These are phyloP conservation scores for Aegilops speltoides DNA, from an alignment of 176 grass and related monocot species.

Conservation along the genomic window DNA sequence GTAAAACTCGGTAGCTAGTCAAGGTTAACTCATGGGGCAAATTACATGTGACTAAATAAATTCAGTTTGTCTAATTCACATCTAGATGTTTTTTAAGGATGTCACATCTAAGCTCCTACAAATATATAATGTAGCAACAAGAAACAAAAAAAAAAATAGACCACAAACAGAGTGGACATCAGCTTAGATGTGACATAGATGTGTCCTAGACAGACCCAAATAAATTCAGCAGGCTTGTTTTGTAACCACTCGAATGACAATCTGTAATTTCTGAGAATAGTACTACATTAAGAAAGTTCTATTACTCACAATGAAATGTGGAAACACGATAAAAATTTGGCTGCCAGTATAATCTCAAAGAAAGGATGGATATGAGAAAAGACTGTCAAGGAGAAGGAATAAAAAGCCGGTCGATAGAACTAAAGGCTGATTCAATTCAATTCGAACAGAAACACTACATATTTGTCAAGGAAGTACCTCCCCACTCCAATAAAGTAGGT, in stretches of 20 bases:
- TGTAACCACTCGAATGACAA: not conserved
- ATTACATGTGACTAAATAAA: constrained; percentile 9
- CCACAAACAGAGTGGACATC: no score
- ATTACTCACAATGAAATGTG: not conserved
- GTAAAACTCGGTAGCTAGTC: constrained; percentile 22
- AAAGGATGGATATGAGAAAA: not conserved
- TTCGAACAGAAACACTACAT: not conserved
- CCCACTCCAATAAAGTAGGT: constrained; percentile 33
- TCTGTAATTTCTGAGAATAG: constrained; percentile 1
- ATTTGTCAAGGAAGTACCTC: not conserved
- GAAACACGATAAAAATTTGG: not conserved
- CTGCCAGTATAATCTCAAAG: not conserved
- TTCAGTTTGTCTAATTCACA: no score
- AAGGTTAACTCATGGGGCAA: constrained; percentile 3
- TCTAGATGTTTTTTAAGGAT: no score
- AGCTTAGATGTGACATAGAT: no score
- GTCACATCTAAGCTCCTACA: no score
- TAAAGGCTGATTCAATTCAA: not conserved
- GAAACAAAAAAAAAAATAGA: no score
- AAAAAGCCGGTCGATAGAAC: not conserved
- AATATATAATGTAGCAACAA: no score
- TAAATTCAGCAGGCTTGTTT: constrained; percentile 6
- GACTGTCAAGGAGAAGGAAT: not conserved
- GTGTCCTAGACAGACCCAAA: no score
- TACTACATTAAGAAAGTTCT: constrained; percentile 13